Conservation (phyloP, 1,284 basidiomycete genomes). For the Exobasidium rhododendri region DNA sequence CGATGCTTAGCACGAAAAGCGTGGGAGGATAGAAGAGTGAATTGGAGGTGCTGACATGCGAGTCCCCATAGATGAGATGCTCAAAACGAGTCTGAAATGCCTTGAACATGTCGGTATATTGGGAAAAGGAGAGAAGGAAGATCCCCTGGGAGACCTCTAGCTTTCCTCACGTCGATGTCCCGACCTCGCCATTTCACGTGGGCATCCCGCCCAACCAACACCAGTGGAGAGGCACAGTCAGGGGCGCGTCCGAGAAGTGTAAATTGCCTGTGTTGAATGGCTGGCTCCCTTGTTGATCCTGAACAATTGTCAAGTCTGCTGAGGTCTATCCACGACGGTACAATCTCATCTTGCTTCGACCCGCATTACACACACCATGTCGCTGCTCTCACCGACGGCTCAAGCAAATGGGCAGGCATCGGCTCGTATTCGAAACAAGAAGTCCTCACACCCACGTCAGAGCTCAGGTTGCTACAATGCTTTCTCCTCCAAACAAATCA, state of each 20-base stretch:
- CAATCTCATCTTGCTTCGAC: background rate
- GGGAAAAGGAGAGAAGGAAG: background rate
- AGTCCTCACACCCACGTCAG: conserved; percentile 36
- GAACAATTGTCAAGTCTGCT: no score
- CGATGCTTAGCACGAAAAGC: background rate
- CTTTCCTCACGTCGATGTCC: no score
- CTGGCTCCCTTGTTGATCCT: no score
- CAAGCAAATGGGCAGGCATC: conserved; percentile 9
- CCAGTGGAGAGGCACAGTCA: no score
- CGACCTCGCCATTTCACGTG: no score
- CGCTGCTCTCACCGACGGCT: background rate
- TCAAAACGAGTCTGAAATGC: background rate
- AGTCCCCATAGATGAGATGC: background rate
- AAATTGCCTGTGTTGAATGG: no score
- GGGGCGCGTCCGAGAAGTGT: no score
- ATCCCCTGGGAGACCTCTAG: no score
- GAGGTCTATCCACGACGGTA: no score
- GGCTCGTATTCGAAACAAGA: conserved; percentile 8
- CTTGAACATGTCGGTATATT: background rate
- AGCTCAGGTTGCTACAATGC: conserved; percentile 45
- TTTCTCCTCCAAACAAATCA: conserved; percentile 53
- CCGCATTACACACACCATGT: background rate
- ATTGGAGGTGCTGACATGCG: background rate
- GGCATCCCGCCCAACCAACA: no score
- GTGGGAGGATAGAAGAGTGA: no score